Evolutionary conservation across 257 asterid genomes (phyloP).

Genomic region (Salvia splendens): DNA sequence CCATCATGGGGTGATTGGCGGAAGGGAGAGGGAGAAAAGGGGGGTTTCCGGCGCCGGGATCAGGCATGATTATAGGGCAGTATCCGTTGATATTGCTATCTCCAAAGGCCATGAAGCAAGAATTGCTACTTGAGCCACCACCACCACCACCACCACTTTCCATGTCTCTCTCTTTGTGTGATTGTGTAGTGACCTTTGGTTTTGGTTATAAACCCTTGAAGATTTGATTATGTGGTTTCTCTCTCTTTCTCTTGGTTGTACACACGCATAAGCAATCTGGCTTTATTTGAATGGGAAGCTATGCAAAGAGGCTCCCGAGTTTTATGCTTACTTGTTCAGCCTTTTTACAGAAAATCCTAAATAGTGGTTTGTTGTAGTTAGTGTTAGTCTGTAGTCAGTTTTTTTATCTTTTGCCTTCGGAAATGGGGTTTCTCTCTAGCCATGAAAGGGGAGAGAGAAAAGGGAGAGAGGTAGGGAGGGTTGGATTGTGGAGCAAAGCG

Average conservation of each 20-base stretch:
- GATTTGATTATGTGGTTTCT: neutral
- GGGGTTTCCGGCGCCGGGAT: slow-evolving; percentile 38
- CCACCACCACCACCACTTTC: slow-evolving; percentile 39
- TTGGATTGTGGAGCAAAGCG: slow-evolving; percentile 36
- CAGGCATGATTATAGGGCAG: slow-evolving; percentile 55
- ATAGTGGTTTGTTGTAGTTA: slow-evolving; percentile 38
- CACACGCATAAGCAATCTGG: slow-evolving; percentile 58
- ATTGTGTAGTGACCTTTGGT: slow-evolving; percentile 5
- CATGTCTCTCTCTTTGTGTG: slow-evolving; percentile 31
- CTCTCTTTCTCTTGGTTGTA: slow-evolving; percentile 35
- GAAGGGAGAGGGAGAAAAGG: slow-evolving; percentile 42
- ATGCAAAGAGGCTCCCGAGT: slow-evolving; percentile 80
- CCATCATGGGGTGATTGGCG: slow-evolving; percentile 39
- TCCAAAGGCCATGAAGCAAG: slow-evolving; percentile 61
- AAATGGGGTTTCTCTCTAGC: slow-evolving; percentile 31
- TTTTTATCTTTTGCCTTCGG: slow-evolving; percentile 36
- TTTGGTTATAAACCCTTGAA: slow-evolving; percentile 28
- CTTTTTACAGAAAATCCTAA: slow-evolving; percentile 73
- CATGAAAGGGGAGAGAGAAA: neutral
- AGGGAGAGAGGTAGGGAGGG: neutral
- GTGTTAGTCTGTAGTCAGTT: slow-evolving; percentile 32
- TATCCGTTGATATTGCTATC: slow-evolving; percentile 45
- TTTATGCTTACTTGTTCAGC: slow-evolving; percentile 75
- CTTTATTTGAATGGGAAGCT: slow-evolving; percentile 33
- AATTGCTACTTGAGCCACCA: slow-evolving; percentile 41